phyloP scores from a whole-genome alignment of 2,329 filamentous ascomycete species.

The Arthrobotrys sphaeroides region DNA sequence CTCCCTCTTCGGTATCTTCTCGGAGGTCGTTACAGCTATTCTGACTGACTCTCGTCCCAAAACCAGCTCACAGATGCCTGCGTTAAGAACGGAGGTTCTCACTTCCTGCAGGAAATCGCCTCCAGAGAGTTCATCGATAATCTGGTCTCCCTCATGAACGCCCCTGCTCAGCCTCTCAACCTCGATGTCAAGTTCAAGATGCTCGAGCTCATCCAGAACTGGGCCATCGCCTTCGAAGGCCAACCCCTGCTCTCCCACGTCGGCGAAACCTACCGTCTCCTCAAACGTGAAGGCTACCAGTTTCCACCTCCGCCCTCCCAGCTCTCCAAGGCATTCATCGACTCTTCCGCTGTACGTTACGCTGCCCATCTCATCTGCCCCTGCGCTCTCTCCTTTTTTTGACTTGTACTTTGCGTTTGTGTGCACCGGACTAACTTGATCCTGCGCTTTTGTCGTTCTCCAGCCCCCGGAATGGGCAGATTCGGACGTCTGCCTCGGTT shows the following conservation, averaged over 20 bases:
- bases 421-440: no score
- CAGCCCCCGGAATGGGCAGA: slow-evolving; percentile 98
- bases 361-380: slow-evolving; percentile 57
- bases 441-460: no score
- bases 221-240: slow-evolving; percentile 88
- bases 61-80: slow-evolving; percentile 90
- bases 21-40: no score
- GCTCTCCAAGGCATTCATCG: slow-evolving; percentile 96
- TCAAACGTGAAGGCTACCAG: slow-evolving; percentile 85
- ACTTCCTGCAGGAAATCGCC: slow-evolving; percentile 94
- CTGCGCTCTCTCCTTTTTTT: neutral
- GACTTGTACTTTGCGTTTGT: no score
- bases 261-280: slow-evolving; percentile 80
- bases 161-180: slow-evolving; percentile 78
- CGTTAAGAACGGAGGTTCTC: slow-evolving; percentile 95
- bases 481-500: slow-evolving; percentile 98
- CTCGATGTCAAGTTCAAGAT: slow-evolving; percentile 88
- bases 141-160: slow-evolving; percentile 85
- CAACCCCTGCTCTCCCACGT: slow-evolving; percentile 86
- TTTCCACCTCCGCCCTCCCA: slow-evolving; percentile 83
- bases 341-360: slow-evolving; percentile 89
- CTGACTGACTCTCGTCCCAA: no score
- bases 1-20: neutral
- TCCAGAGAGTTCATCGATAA: slow-evolving; percentile 99
- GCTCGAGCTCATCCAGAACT: slow-evolving; percentile 89